Evolutionary conservation across 2,329 filamentous ascomycete genomes (phyloP).

Genomic region (Fusarium beomiforme): DNA sequence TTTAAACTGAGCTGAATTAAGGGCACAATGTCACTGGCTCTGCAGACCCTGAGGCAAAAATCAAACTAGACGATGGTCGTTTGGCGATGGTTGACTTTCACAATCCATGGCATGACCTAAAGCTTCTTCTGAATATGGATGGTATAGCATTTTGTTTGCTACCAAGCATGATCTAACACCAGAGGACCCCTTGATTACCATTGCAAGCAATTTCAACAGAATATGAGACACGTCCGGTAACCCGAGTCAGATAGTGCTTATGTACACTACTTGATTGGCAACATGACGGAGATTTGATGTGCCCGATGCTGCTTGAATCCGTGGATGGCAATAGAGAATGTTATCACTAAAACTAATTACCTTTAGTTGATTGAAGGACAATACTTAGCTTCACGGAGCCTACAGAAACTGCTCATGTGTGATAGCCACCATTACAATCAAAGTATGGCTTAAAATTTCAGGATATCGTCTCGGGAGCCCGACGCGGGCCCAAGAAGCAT

Average conservation of each 20-base stretch:
- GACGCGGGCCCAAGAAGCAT: not conserved
- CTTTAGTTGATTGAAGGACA: not conserved
- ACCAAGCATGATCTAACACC: too few species aligned
- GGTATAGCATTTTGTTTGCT: too few species aligned
- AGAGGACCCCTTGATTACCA: too few species aligned
- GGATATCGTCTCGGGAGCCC: conserved; percentile 17
- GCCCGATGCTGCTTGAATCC: too few species aligned
- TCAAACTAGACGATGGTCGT: not conserved
- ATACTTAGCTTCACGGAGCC: not conserved
- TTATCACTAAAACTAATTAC: conserved; percentile 28
- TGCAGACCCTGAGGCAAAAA: not conserved
- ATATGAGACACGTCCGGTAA: too few species aligned
- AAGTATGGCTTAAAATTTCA: not conserved
- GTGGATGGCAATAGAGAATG: conserved; percentile 22
- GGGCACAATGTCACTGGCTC: not conserved
- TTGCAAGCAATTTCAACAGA: not conserved
- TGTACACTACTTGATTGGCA: too few species aligned
- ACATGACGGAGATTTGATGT: too few species aligned
- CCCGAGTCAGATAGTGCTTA: too few species aligned
- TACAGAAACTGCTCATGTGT: not conserved
- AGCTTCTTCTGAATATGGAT: not conserved
- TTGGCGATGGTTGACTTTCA: too few species aligned
- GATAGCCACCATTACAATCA: not conserved
- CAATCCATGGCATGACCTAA: not conserved
- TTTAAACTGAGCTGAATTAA: not conserved